A percentile compares a stretch with the other conserved stretches of the same genome.
These are phyloP conservation scores for Lomentospora prolificans DNA, from an alignment of 2,329 filamentous ascomycete genomes.

Conservation along the genomic window DNA sequence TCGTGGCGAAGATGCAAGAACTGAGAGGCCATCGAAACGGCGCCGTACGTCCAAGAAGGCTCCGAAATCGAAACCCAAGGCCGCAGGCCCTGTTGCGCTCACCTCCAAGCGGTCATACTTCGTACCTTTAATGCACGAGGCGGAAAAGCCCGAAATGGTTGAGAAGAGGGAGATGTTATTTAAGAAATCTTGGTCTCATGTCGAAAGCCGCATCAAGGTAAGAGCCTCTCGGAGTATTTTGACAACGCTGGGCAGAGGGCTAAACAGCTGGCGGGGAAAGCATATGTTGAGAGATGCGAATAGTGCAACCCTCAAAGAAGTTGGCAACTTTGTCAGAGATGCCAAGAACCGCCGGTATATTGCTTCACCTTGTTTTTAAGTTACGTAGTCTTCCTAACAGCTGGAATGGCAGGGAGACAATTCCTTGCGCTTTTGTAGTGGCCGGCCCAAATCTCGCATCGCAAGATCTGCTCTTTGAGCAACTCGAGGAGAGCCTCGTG, in stretches of 20 bases:
- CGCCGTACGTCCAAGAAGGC: conserved; percentile 39
- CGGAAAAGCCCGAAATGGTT: conserved; percentile 38
- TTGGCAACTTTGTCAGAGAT: conserved; percentile 43
- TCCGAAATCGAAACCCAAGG: conserved; percentile 7
- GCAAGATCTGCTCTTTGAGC: conserved; percentile 63
- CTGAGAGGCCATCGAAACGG: conserved; percentile 42
- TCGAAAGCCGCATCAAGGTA: conserved; percentile 51
- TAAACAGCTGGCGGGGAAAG: conserved; percentile 22
- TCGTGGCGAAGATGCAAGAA: conserved; percentile 22
- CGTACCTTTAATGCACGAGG: conserved; percentile 42
- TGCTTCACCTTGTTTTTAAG: conserved; percentile 11
- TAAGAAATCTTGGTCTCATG: conserved; percentile 51
- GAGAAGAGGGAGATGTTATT: conserved; percentile 50
- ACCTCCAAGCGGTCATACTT: conserved; percentile 26
- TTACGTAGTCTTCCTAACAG: background rate
- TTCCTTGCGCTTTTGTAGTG: conserved; percentile 63
- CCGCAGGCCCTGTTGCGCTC: background rate
- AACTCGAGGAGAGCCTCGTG: conserved; percentile 50
- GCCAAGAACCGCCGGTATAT: conserved; percentile 23
- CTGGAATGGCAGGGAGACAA: conserved; percentile 30
- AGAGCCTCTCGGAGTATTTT: conserved; percentile 22
- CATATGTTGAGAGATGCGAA: conserved; percentile 51
- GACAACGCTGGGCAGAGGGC: conserved; percentile 12
- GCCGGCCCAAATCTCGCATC: conserved; percentile 72
- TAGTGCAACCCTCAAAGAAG: conserved; percentile 47